Base-by-base conservation (phyloP, 345 rosid genomes). In the Pugionium cornutum region DNA sequence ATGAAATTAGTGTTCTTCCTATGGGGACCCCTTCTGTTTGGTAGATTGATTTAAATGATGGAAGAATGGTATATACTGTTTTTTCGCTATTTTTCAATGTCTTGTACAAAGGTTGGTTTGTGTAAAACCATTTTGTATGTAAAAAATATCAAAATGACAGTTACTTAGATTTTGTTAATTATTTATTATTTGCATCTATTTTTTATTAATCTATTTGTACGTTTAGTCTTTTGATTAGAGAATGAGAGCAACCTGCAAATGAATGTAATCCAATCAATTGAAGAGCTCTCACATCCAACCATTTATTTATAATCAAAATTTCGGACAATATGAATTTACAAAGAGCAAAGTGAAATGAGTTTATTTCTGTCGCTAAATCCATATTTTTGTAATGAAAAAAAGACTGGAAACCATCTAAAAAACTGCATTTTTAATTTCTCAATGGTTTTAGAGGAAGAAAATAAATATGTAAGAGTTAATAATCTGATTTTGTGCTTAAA, bases 21-120 rank as follows among this genome's bases (percentile, higher is more conserved):
- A 9, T 40, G 64, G 72, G 68, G 18, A 18, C 53, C 67, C 54
- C 67, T 61, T 61, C 48, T 62, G 62, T 45, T 69, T 62, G 56
- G 74, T 70, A 44, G 9, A 26, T 68, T 61, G 55, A 44, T 68
- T 4, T 29, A 52, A 49, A 60, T 53, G 62, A 4, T 60, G 11
- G 11, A 62, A 69, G 48, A 53, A 53, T 43, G 62, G 62, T 70
- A 62, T 53, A 46, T 58, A 3, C 7, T 49, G 18, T 49, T 39
- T 8, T n/a, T 42, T 49, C 66, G 39, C 58, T 37, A 4, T 40
- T 36, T 28, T 49, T 11, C 1, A 4, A 25, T 70, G 69, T 63
- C 39, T 3, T 62, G 57, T 62, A 51, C 55, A 54, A 4, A 70
- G 58, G n/a, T 70, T 63, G 51, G 69, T 1, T 53, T 70, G 62